phyloP scores from a whole-genome alignment of 2,329 filamentous ascomycete genomes.

The Alternaria alternata region DNA sequence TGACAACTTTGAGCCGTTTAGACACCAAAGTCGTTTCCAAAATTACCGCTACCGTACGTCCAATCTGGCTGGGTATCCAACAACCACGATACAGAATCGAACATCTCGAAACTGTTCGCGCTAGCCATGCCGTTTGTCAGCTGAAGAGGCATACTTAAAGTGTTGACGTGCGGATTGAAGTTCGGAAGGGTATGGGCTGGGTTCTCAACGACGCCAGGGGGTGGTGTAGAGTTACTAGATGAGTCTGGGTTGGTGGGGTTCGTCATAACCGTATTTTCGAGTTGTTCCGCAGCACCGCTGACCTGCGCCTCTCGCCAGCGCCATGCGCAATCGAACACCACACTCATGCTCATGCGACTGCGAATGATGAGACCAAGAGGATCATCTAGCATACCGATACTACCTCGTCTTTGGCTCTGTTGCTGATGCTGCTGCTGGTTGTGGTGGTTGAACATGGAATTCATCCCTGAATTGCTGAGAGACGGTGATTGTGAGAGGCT shows the following conservation, averaged over 20 bases:
- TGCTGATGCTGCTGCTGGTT: constrained; percentile 32
- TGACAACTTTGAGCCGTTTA: constrained; percentile 13
- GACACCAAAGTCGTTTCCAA: constrained; percentile 44
- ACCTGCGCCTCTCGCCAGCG: constrained; percentile 77
- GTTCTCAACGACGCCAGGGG: constrained; percentile 54
- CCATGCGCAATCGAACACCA: constrained; percentile 86
- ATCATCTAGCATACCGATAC: constrained; percentile 64
- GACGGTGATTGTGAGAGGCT: constrained; percentile 50
- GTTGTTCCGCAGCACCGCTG: constrained; percentile 55
- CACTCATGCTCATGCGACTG: constrained; percentile 83
- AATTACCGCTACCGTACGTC: constrained; percentile 40
- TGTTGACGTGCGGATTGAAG: constrained; percentile 50
- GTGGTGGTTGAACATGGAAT: constrained; percentile 45
- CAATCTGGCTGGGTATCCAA: constrained; percentile 72
- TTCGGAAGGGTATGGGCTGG: constrained; percentile 45
- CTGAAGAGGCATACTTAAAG: constrained; percentile 62
- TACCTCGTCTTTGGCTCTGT: constrained; percentile 35
- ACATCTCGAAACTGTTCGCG: constrained; percentile 69
- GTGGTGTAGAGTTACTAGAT: constrained; percentile 67
- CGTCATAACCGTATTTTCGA: constrained; percentile 75
- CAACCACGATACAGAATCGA: constrained; percentile 94
- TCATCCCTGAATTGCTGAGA: constrained; percentile 41
- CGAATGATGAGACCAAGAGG: constrained; percentile 82
- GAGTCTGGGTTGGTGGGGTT: constrained; percentile 88
- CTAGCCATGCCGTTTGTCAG: constrained; percentile 63